These are phyloP conservation scores for Paramecium primaurelia DNA, from an alignment of 73 alveolate genomes.

Conservation along the genomic window DNA sequence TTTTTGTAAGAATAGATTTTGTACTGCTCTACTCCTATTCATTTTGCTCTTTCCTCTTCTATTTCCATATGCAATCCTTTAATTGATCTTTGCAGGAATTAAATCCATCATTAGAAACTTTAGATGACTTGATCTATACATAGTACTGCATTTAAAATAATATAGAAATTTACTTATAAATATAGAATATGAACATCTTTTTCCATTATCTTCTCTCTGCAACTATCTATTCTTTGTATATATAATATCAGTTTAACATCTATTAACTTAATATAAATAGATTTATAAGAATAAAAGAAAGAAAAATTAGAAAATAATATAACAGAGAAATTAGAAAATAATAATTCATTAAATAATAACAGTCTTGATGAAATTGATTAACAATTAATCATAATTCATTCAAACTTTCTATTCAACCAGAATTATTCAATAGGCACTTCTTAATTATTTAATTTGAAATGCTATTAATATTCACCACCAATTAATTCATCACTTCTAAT, in stretches of 20 bases:
- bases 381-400: background rate
- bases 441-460: background rate
- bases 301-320: background rate
- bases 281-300: no score
- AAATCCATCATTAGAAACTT: background rate
- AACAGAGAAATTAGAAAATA: background rate
- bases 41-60: background rate
- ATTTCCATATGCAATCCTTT: background rate
- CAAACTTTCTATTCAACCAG: background rate
- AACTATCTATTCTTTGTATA: background rate
- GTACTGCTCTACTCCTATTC: background rate
- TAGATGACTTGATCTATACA: background rate
- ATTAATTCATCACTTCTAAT: constrained; percentile 29
- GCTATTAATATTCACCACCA: background rate
- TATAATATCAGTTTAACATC: background rate
- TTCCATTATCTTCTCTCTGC: background rate
- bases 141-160: background rate
- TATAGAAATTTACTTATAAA: background rate
- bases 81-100: background rate
- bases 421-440: background rate
- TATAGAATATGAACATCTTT: background rate
- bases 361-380: background rate
- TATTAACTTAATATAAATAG: no score
- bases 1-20: background rate
- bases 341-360: background rate